These are phyloP conservation scores for Mallotus japonicus DNA, from an alignment of 441 rosid genomes.

Conservation along the genomic window DNA sequence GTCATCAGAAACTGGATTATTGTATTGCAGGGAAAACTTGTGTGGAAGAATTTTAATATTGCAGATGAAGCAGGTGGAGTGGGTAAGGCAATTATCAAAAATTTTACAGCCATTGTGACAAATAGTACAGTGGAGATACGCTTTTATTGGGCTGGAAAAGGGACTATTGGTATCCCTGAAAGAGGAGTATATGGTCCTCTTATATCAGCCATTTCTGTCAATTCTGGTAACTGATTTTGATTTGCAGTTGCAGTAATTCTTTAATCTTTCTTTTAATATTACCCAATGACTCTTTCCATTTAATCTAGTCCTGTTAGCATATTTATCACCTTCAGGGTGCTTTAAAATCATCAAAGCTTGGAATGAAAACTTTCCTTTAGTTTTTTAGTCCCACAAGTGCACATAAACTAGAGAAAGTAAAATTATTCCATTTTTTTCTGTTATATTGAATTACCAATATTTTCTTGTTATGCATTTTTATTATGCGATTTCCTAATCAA, in stretches of 20 bases:
- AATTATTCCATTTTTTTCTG: neutral
- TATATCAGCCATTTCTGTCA: conserved; percentile 52
- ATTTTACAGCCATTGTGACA: conserved; percentile 31
- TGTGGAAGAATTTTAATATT: conserved; percentile 43
- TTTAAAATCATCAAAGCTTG: neutral
- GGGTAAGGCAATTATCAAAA: conserved; percentile 32
- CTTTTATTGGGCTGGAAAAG: conserved; percentile 59
- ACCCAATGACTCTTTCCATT: neutral
- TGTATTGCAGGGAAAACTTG: conserved; percentile 32
- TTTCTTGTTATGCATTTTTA: neutral
- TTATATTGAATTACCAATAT: neutral
- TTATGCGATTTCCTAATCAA: neutral
- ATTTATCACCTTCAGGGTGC: neutral
- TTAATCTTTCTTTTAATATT: neutral
- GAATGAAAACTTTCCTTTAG: no score
- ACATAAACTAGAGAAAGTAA: neutral
- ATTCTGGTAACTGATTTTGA: conserved; percentile 28
- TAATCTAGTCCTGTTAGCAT: neutral
- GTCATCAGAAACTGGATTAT: neutral
- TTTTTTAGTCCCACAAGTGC: neutral
- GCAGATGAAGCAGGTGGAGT: conserved; percentile 44
- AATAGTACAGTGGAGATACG: conserved; percentile 45
- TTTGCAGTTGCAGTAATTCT: neutral
- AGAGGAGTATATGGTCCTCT: conserved; percentile 63
- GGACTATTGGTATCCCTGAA: conserved; percentile 41